phyloP scores from a whole-genome alignment of 345 rosid species.

The Tarenaya hassleriana region DNA sequence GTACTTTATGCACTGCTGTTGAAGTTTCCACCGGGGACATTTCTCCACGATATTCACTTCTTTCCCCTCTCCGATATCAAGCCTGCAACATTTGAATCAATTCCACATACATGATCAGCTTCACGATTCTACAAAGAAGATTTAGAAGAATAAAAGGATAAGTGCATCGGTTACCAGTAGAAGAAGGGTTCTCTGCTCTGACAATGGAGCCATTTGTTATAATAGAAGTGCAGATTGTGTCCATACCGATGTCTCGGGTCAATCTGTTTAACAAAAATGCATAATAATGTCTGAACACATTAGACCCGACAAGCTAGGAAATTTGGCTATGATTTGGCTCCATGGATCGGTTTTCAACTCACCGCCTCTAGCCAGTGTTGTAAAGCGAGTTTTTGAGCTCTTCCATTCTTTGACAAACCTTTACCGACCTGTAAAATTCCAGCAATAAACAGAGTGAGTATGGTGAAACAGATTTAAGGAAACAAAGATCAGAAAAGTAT shows the following conservation, averaged over 20 bases:
- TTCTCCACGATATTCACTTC: slow-evolving; percentile 67
- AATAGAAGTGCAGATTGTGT: slow-evolving; percentile 82
- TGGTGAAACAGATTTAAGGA: too few species aligned
- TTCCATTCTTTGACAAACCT: slow-evolving; percentile 84
- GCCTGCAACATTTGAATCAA: slow-evolving; percentile 48
- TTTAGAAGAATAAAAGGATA: slow-evolving; percentile 9
- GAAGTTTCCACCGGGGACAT: slow-evolving; percentile 77
- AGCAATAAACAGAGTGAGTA: too few species aligned
- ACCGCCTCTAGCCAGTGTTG: slow-evolving; percentile 99
- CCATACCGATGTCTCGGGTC: slow-evolving; percentile 97
- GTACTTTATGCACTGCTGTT: slow-evolving; percentile 86
- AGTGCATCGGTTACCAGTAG: slow-evolving; percentile 54
- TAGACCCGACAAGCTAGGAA: neutral
- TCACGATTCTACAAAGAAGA: slow-evolving; percentile 1
- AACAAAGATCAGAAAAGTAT: too few species aligned
- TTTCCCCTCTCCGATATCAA: slow-evolving; percentile 92
- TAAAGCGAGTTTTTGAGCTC: slow-evolving; percentile 70
- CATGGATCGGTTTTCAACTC: slow-evolving; percentile 35
- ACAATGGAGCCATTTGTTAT: slow-evolving; percentile 65
- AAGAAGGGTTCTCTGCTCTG: slow-evolving; percentile 95
- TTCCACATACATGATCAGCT: slow-evolving; percentile 13
- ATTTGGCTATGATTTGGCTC: too few species aligned
- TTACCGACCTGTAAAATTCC: slow-evolving; percentile 47
- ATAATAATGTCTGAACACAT: slow-evolving; percentile 15
- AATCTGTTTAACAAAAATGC: slow-evolving; percentile 42